These are phyloP conservation scores for Lagenaria siceraria DNA, from an alignment of 306 rosid species.

Conservation along the genomic window DNA sequence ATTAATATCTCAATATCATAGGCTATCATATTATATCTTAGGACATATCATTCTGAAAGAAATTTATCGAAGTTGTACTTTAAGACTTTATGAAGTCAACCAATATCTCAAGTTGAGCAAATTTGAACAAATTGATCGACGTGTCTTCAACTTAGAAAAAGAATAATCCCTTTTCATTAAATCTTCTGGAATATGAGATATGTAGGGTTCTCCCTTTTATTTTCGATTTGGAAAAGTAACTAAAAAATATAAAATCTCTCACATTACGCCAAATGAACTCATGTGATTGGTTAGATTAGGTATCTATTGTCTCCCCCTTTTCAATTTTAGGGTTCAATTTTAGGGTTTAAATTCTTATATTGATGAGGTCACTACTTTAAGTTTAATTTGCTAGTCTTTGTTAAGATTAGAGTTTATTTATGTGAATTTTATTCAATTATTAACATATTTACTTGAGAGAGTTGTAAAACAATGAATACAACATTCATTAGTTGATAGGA, in stretches of 20 bases:
- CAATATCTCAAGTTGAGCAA: neutral
- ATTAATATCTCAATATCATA: neutral
- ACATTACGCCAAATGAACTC: neutral
- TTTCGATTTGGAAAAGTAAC: neutral
- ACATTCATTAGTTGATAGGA: too few species aligned
- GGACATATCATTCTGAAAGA: neutral
- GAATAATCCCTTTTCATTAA: neutral
- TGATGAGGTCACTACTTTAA: too few species aligned
- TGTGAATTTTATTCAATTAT: too few species aligned
- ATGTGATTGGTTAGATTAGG: neutral
- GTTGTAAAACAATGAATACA: too few species aligned
- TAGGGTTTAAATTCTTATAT: too few species aligned
- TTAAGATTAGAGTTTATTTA: too few species aligned
- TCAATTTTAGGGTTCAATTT: too few species aligned
- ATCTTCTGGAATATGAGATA: neutral
- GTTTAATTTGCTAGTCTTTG: too few species aligned
- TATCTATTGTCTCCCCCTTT: too few species aligned
- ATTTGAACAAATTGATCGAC: neutral
- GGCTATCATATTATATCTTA: neutral
- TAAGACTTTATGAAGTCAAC: neutral
- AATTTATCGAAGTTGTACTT: neutral
- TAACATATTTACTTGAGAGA: too few species aligned
- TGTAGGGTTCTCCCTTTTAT: neutral
- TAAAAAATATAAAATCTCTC: neutral
- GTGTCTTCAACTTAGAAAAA: neutral